Percentiles rank a stretch among this genome's conserved stretches.
These are phyloP conservation scores for Fusarium sp. DNA, from an alignment of 2,329 filamentous ascomycete species.

Conservation along the genomic window DNA sequence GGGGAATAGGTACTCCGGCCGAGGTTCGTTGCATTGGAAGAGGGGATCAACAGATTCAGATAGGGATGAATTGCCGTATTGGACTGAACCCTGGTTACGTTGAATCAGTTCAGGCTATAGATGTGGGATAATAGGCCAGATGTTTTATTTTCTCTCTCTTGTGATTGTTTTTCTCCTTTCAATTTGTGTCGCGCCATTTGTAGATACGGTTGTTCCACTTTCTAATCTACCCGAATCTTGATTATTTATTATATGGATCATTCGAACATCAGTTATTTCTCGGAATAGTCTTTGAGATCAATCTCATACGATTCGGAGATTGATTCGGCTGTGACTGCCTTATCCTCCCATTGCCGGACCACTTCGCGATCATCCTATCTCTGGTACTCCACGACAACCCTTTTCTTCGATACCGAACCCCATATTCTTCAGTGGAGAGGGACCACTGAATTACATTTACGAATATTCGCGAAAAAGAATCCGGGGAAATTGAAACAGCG, in stretches of 20 bases:
- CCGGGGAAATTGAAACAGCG: slow-evolving; percentile 1
- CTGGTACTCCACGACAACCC: neutral
- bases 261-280: too few species aligned
- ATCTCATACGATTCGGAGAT: neutral
- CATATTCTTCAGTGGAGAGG: slow-evolving; percentile 1
- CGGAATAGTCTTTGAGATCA: neutral
- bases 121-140: neutral
- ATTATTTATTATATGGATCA: neutral
- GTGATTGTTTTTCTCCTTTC: neutral
- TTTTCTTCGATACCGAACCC: neutral
- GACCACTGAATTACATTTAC: slow-evolving; percentile 9
- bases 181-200: neutral
- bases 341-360: neutral
- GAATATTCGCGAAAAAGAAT: slow-evolving; percentile 10
- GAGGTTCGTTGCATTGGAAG: slow-evolving; percentile 22
- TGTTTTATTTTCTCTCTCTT: neutral
- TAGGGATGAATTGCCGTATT: neutral
- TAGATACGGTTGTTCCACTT: neutral
- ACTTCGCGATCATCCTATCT: neutral
- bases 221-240: neutral
- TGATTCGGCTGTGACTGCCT: neutral
- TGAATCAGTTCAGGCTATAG: slow-evolving; percentile 13
- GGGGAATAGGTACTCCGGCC: slow-evolving; percentile 20
- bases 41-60: slow-evolving; percentile 17
- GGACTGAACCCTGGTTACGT: neutral